Percentiles rank a stretch among this genome's conserved stretches.
These are phyloP conservation scores for Apodospora peruviana DNA, from an alignment of 495 filamentous ascomycete genomes.

Conservation along the genomic window DNA sequence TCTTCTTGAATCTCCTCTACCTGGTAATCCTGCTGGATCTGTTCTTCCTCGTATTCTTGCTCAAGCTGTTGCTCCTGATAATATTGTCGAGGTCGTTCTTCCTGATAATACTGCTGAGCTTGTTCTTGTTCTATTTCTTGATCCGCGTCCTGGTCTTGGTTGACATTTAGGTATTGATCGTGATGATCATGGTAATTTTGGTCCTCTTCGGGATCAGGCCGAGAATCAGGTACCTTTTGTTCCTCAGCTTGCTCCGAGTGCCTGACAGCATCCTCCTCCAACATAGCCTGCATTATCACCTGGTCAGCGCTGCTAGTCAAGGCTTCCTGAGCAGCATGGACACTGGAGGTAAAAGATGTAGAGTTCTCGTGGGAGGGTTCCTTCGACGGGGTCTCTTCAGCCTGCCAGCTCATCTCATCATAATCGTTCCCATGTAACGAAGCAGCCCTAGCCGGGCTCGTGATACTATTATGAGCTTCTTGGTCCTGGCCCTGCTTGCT, in stretches of 20 bases:
- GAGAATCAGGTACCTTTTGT: not conserved
- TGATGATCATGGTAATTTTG: not conserved
- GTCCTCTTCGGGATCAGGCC: not conserved
- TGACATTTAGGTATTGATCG: not conserved
- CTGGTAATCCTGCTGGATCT: not conserved
- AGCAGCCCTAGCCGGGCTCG: constrained; percentile 19
- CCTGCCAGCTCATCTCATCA: constrained; percentile 30
- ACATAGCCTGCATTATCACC: constrained; percentile 4
- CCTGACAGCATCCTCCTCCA: not conserved
- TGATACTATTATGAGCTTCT: constrained; percentile 10
- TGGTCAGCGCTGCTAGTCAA: constrained; percentile 9
- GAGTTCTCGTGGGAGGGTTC: not conserved
- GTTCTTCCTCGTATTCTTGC: constrained; percentile 15
- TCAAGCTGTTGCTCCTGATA: constrained; percentile 22
- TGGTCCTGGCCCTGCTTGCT: constrained; percentile 1
- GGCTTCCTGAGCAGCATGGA: constrained; percentile 4
- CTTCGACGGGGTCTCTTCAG: constrained; percentile 7
- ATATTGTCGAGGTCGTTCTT: not conserved
- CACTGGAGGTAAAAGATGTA: constrained; percentile 5
- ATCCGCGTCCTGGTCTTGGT: constrained; percentile 5
- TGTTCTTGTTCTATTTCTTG: constrained; percentile 21
- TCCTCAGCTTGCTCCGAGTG: not conserved
- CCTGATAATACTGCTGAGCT: not conserved
- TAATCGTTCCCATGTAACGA: constrained; percentile 6
- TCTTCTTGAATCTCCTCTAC: not conserved